Base-by-base conservation (phyloP, 768 basidiomycete genomes). In the Termitomyces bulborhizus region DNA sequence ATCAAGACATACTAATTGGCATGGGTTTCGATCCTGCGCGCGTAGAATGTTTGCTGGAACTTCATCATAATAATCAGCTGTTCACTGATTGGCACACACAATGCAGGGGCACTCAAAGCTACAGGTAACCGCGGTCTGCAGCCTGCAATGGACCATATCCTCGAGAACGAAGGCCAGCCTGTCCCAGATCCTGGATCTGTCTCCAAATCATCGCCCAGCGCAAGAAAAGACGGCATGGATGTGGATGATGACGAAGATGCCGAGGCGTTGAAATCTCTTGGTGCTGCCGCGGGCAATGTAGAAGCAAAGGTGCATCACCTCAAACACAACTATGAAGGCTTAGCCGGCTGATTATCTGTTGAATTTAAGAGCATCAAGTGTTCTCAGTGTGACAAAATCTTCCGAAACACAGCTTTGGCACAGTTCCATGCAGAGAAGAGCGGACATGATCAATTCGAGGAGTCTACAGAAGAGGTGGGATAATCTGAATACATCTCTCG, bases 381-480 rank as follows among this genome's bases (percentile, higher is more conserved):
- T 66, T 78, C 83, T 6, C 69, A 88, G 63, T 96, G 94, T 68
- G 83, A 86, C 57, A 97, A 97, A 73, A 76, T 83, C 24, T 97
- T 97, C 77, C 76, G 71, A 64, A 93, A 91, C 62, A 87, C 90
- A 0, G 90, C 90, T 2, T 74, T 96, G 15, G 95, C 92, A 13
- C 90, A 91, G 61, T 96, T 84, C 69, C 95, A 97, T 63, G 95
- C 93, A 0, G 93, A 95, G 70, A 93, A 93, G 75, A 90, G 85
- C 61, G 96, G 96, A 0, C 96, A 99, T 66, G 86, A 93, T 69
- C 86, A 94, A 61, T 98, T 98, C 59, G 95, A 97, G 67, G 96
- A 98, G 65, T 93, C 90, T 1, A 90, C 85, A 0, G 94, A 98
- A 64, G 96, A 98, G 79, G 93, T 91, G 15, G 37, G n/a, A 36